Base-by-base conservation (phyloP, 2,329 filamentous ascomycete genomes). In the Colletotrichum tofieldiae region DNA sequence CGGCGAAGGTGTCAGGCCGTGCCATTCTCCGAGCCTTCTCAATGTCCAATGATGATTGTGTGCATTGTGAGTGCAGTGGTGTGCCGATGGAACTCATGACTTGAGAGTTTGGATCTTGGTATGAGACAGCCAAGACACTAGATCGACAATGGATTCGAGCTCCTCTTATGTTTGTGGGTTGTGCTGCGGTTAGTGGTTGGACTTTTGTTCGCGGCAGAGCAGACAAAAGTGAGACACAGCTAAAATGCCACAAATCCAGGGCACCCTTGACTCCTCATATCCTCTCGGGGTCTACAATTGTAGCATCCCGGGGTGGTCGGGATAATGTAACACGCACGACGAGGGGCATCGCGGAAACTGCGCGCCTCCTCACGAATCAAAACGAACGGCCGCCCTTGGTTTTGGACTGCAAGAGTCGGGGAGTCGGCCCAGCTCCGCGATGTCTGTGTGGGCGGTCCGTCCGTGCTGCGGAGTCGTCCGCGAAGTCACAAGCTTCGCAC, bases 1-100 rank as follows among this genome's bases (percentile, higher is more conserved):
- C 67, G 8, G 67, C 62, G 12, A 64, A 43, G 14, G 67, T 71
- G 39, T 66, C 51, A 35, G 65, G 43, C 29, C 20, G 12, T n/a
- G 54, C n/a, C 61, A 59, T 65, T 2, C 26, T 12, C 43, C n/a
- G 37, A 20, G 14, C 20, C 18, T 61, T 26, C 3, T 45, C 39
- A 59, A 59, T 11, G 20, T 61, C 58, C 32, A 18, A 35, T 2
- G 14, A 5, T 37, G 23, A 6, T n/a, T 23, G 29, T 49, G 43
- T 18, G 32, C 43, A 35, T 37, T 23, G 43, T 23, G 43, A 37
- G 20, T 37, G 11, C 14, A 47, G 29, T 11, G 11, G 43, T 49
- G 29, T 37, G 20, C 2, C 23, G 43, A 41, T 9, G 26, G 43
- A 26, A 16, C 12, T 37, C 43, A 35, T 49, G 43, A 20, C 35